Conservation (phyloP, 768 basidiomycete genomes). For the Hericium erinaceus region DNA sequence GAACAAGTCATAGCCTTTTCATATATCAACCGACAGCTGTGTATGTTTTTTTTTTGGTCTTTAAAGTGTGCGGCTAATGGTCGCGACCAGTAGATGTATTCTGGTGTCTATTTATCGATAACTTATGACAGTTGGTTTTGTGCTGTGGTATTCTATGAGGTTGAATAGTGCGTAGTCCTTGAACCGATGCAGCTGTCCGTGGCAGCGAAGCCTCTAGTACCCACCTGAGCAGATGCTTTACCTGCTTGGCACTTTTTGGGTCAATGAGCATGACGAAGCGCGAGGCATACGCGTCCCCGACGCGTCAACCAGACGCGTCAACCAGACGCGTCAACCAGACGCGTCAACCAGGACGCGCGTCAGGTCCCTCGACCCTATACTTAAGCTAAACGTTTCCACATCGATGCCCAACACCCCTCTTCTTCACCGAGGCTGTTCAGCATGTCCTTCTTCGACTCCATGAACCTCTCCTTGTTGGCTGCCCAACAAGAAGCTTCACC, state of each 20-base stretch:
- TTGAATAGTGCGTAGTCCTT: too few species aligned
- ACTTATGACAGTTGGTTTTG: too few species aligned
- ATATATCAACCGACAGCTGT: too few species aligned
- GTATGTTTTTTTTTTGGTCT: too few species aligned
- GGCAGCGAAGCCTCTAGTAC: too few species aligned
- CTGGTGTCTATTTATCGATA: too few species aligned
- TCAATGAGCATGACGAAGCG: background rate
- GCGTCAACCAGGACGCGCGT: background rate
- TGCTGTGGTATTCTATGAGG: too few species aligned
- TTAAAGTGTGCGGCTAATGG: too few species aligned
- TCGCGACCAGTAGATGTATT: too few species aligned
- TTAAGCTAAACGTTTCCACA: background rate
- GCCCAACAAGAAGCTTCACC: background rate
- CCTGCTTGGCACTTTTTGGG: too few species aligned
- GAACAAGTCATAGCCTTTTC: background rate
- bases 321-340: background rate
- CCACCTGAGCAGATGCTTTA: too few species aligned
- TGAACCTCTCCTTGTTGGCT: background rate
- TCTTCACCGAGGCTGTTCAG: background rate
- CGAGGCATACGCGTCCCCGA: background rate
- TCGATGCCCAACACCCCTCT: background rate
- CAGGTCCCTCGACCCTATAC: background rate
- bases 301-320: background rate
- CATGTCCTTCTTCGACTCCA: background rate
- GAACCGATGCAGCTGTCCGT: too few species aligned